Percentiles rank a stretch among this genome's conserved stretches.
Conservation (phyloP, 768 basidiomycete genomes). For the Pulveroboletus sp. region DNA sequence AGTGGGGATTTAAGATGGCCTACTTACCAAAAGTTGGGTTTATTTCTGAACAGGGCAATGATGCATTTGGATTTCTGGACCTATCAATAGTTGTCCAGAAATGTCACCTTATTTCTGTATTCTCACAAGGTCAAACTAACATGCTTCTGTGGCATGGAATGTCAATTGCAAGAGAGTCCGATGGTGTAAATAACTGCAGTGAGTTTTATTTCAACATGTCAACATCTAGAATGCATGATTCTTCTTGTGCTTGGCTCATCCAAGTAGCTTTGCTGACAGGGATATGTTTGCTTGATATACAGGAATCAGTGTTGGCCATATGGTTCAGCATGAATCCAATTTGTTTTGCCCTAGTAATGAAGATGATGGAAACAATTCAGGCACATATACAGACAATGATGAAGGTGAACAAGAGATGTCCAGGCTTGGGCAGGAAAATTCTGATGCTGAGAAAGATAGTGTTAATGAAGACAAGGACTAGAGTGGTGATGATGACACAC, state of each 20-base stretch:
- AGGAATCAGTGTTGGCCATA: background rate
- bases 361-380: no score
- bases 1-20: background rate
- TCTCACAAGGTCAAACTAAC: slow-evolving; percentile 20
- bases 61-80: slow-evolving; percentile 37
- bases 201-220: background rate
- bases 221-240: background rate
- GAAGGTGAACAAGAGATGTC: no score
- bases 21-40: background rate
- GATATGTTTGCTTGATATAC: background rate
- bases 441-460: no score
- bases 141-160: background rate
- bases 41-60: background rate
- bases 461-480: no score
- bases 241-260: background rate
- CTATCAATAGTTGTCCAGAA: slow-evolving; percentile 26
- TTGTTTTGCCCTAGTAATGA: no score
- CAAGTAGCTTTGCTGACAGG: background rate
- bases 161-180: background rate
- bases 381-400: no score
- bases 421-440: no score
- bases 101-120: slow-evolving; percentile 32
- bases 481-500: no score
- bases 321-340: no score
- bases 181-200: background rate